These are phyloP conservation scores for Paragyromitra xinjiangensis DNA, from an alignment of 495 filamentous ascomycete genomes.

Conservation along the genomic window DNA sequence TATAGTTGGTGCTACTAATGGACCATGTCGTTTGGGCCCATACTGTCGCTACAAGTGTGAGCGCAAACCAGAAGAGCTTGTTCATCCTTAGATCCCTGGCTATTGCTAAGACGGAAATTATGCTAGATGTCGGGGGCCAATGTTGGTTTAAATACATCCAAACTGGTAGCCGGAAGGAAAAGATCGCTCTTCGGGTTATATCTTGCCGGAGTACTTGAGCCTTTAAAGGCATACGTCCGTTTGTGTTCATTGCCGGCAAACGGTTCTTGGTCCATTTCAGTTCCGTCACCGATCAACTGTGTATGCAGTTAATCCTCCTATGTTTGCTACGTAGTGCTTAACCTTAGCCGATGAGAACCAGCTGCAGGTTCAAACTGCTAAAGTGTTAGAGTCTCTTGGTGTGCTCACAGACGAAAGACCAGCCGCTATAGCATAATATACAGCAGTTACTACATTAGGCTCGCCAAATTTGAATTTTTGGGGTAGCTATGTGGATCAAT, in stretches of 20 bases:
- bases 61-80: constrained; percentile 29
- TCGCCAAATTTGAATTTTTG: background rate
- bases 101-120: background rate
- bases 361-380: background rate
- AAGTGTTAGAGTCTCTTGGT: background rate
- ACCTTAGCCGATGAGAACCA: constrained; percentile 19
- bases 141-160: constrained; percentile 20
- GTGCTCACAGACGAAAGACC: too few relatives aligned
- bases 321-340: background rate
- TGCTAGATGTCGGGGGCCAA: background rate
- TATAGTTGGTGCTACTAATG: constrained; percentile 43
- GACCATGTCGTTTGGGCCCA: constrained; percentile 41
- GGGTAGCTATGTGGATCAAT: constrained; percentile 16
- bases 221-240: constrained; percentile 33
- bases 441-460: background rate
- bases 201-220: constrained; percentile 29
- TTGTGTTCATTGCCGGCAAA: constrained; percentile 14
- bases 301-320: constrained; percentile 4
- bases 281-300: constrained; percentile 17
- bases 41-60: constrained; percentile 30
- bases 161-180: background rate
- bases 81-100: constrained; percentile 28
- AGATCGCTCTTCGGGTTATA: constrained; percentile 20
- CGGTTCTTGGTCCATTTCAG: constrained; percentile 11
- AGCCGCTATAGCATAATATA: background rate